A percentile compares a stretch with the other conserved stretches of the same genome.
These are phyloP conservation scores for Dictyostelium firmibasis DNA, from an alignment of 78 protist species.

Conservation along the genomic window DNA sequence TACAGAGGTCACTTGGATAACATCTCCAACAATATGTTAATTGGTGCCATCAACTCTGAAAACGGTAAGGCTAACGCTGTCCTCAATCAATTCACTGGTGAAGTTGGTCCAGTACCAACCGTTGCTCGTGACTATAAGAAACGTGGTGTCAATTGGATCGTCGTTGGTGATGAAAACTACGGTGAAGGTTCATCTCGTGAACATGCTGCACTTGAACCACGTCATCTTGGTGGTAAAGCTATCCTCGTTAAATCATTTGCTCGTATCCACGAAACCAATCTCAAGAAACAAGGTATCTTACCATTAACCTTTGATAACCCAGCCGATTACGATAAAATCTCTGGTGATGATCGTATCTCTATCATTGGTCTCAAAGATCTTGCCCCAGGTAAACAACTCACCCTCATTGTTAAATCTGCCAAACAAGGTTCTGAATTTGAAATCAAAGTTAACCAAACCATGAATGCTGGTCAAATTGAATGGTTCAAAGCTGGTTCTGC, in stretches of 20 bases:
- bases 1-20: conserved; percentile 98
- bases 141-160: conserved; percentile 92
- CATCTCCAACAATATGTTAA: conserved; percentile 95
- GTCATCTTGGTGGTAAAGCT: conserved; percentile 95
- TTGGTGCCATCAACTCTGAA: conserved; percentile 94
- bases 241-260: conserved; percentile 95
- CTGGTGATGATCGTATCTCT: conserved; percentile 85
- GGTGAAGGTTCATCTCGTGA: conserved; percentile 96
- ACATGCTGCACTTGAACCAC: conserved; percentile 98
- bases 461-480: conserved; percentile 94
- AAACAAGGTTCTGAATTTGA: conserved; percentile 60
- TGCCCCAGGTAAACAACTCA: conserved; percentile 89
- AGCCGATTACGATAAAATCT: conserved; percentile 90
- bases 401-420: conserved; percentile 68
- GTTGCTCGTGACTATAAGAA: conserved; percentile 94
- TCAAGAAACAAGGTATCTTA: conserved; percentile 97
- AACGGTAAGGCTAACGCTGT: conserved; percentile 93
- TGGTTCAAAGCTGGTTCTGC: conserved; percentile 98
- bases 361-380: conserved; percentile 78
- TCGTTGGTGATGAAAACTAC: conserved; percentile 96
- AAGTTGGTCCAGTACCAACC: conserved; percentile 87
- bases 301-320: conserved; percentile 95
- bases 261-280: conserved; percentile 98
- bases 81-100: conserved; percentile 91
- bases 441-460: conserved; percentile 91